Evolutionary conservation across 73 alveolate species (phyloP).

Genomic region (Diophrys appendiculata): DNA sequence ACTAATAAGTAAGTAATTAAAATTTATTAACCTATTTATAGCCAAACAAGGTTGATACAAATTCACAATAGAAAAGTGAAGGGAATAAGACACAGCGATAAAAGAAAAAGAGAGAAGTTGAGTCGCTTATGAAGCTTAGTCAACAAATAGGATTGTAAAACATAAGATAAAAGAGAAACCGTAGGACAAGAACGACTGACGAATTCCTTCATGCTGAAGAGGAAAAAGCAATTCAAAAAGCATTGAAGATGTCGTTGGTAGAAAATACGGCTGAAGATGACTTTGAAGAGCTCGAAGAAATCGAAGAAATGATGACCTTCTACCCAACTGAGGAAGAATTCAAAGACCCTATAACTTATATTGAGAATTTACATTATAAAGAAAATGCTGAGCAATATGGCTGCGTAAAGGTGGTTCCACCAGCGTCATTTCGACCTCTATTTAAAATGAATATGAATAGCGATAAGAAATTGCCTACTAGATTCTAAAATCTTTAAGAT

Average conservation of each 20-base stretch:
- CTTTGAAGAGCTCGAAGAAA: background rate
- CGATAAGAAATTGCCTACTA: conserved; percentile 59
- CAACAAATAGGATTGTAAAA: background rate
- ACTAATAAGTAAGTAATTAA: too few species aligned
- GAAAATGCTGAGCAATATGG: conserved; percentile 66
- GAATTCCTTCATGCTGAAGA: background rate
- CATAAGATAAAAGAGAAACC: background rate
- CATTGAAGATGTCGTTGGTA: background rate
- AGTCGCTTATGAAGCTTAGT: background rate
- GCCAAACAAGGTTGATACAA: too few species aligned
- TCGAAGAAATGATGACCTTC: conserved; percentile 44
- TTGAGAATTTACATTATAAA: conserved; percentile 54
- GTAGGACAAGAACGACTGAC: background rate
- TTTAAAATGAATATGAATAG: conserved; percentile 20
- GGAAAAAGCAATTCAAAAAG: background rate
- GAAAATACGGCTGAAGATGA: background rate
- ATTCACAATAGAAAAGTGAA: too few species aligned
- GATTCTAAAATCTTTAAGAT: conserved; percentile 52
- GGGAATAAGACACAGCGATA: too few species aligned
- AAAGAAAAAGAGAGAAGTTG: background rate
- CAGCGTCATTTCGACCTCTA: conserved; percentile 57
- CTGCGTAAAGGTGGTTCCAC: conserved; percentile 74
- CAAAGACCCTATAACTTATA: conserved; percentile 63
- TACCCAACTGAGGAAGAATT: conserved; percentile 65
- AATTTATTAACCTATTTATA: too few species aligned